Evolutionary conservation across 129 eudicot species (phyloP).

Genomic region (Pseudognaphalium luteoalbum): DNA sequence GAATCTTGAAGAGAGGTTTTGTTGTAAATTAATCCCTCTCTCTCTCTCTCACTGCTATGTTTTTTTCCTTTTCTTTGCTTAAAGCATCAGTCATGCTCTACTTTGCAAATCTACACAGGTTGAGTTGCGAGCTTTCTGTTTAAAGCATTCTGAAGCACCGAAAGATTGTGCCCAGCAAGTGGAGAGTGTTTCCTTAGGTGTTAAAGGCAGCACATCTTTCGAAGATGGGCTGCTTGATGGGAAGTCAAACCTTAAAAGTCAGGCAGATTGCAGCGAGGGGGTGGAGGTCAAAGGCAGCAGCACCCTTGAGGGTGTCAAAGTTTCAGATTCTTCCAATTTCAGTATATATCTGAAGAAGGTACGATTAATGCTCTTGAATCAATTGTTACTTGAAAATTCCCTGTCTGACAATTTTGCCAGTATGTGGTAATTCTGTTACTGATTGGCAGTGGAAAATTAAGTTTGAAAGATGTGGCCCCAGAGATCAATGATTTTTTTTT

Average conservation of each 20-base stretch:
- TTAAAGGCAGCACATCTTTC: constrained; percentile 26
- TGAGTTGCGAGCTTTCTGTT: constrained; percentile 91
- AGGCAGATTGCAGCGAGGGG: constrained; percentile 38
- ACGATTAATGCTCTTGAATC: constrained; percentile 8
- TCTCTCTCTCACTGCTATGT: background rate
- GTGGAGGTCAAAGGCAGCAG: constrained; percentile 39
- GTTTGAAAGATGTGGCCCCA: constrained; percentile 65
- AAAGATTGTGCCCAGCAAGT: constrained; percentile 29
- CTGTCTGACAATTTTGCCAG: constrained; percentile 10
- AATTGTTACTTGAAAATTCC: background rate
- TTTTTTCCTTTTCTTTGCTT: background rate
- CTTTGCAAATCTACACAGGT: constrained; percentile 45
- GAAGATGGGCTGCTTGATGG: constrained; percentile 41
- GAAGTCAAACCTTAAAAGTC: constrained; percentile 36
- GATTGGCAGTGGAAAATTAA: constrained; percentile 67
- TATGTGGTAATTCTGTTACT: constrained; percentile 44
- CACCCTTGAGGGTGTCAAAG: constrained; percentile 40
- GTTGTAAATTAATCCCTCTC: background rate
- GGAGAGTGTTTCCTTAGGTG: constrained; percentile 26
- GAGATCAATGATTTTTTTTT: constrained; percentile 65
- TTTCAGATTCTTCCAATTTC: constrained; percentile 42
- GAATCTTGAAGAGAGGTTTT: background rate
- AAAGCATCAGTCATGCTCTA: background rate
- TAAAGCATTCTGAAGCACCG: constrained; percentile 68
- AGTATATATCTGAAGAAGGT: constrained; percentile 69